A percentile compares a stretch with the other conserved stretches of the same genome.
Evolutionary conservation across 1,139 yeast genomes (phyloP).

Genomic region (Taphrina sp.): DNA sequence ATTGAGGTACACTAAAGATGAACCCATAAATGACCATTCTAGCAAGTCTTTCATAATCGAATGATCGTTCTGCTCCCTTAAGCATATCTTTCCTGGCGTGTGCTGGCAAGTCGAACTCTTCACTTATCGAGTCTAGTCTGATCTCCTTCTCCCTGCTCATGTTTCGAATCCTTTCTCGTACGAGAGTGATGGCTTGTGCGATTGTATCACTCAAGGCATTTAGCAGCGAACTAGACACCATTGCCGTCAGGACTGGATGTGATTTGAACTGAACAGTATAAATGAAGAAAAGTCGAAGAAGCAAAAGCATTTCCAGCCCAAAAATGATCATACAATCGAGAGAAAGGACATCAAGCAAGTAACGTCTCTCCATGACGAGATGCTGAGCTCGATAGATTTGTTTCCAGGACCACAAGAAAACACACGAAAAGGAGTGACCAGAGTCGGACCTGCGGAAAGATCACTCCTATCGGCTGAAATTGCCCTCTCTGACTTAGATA

Average conservation of each 20-base stretch:
- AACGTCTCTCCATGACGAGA: no score
- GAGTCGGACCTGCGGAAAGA: no score
- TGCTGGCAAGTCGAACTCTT: slow-evolving; percentile 21
- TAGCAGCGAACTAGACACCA: slow-evolving; percentile 24
- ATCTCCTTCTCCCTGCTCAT: slow-evolving; percentile 15
- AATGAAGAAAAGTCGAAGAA: slow-evolving; percentile 24
- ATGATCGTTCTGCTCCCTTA: slow-evolving; percentile 25
- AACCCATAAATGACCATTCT: slow-evolving; percentile 32
- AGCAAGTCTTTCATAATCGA: slow-evolving; percentile 28
- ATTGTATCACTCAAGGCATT: slow-evolving; percentile 27
- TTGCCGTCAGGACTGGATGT: slow-evolving; percentile 32
- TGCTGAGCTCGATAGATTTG: no score
- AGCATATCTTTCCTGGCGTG: slow-evolving; percentile 23
- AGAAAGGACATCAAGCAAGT: slow-evolving; percentile 6
- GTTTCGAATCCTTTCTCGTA: slow-evolving; percentile 8
- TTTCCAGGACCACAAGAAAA: no score
- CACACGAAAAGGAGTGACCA: no score
- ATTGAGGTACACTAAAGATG: slow-evolving; percentile 29
- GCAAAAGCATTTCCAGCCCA: slow-evolving; percentile 2
- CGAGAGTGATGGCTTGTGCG: slow-evolving; percentile 32
- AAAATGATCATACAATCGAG: slow-evolving; percentile 14
- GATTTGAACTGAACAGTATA: slow-evolving; percentile 21
- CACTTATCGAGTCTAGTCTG: slow-evolving; percentile 23
- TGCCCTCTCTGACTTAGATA: no score
- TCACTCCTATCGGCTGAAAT: no score